Conservation (phyloP, 2,329 filamentous ascomycete genomes). For the Colletotrichum abscissum region DNA sequence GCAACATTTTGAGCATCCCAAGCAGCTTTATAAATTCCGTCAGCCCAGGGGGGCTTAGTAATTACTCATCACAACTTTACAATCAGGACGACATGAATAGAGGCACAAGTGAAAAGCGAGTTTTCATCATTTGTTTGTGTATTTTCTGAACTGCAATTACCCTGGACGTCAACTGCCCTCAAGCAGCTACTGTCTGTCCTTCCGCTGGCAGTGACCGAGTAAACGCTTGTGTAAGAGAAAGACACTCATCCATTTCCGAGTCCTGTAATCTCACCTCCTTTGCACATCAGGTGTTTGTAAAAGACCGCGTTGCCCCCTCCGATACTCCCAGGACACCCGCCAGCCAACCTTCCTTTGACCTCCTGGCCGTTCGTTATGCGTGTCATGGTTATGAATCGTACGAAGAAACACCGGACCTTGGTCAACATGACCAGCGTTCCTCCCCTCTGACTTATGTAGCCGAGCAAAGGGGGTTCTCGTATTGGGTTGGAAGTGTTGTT, state of each 20-base stretch:
- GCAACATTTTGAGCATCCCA: too few relatives aligned
- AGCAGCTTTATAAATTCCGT: too few relatives aligned
- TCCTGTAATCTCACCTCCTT: conserved; percentile 8
- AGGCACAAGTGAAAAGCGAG: not conserved
- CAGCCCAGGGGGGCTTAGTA: too few relatives aligned
- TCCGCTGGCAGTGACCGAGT: conserved; percentile 8
- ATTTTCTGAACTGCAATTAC: conserved; percentile 35
- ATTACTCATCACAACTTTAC: too few relatives aligned
- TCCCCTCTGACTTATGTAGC: not conserved
- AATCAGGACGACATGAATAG: too few relatives aligned
- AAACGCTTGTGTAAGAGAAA: not conserved
- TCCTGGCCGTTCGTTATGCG: conserved; percentile 4
- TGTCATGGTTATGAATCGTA: conserved; percentile 15
- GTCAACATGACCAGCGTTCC: conserved; percentile 13
- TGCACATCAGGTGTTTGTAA: conserved; percentile 11
- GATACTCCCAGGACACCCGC: not conserved
- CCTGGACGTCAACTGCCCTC: conserved; percentile 7
- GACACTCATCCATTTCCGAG: conserved; percentile 2
- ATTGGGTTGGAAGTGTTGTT: not conserved
- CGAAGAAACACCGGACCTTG: conserved; percentile 23
- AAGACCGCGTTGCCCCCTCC: conserved; percentile 17
- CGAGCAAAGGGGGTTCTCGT: not conserved
- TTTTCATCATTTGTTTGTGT: conserved; percentile 36
- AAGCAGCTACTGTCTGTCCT: conserved; percentile 8
- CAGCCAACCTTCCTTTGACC: not conserved